phyloP scores from a whole-genome alignment of 2,329 filamentous ascomycete genomes.

The Clarireedia hainanense region DNA sequence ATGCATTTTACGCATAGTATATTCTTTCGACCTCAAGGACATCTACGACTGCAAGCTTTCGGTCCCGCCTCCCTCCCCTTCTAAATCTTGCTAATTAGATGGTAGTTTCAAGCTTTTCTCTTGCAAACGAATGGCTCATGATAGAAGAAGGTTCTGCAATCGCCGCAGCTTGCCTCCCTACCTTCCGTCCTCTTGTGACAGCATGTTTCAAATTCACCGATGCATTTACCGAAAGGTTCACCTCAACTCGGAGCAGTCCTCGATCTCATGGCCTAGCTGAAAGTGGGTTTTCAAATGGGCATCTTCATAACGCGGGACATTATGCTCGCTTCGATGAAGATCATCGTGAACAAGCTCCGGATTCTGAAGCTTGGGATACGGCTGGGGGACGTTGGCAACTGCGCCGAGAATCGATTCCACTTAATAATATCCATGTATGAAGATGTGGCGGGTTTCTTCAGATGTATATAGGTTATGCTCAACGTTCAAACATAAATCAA shows the following conservation, averaged over 20 bases:
- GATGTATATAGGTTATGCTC: too few species aligned
- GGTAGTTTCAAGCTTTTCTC: background rate
- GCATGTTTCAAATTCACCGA: constrained; percentile 1
- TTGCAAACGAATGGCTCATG: constrained; percentile 2
- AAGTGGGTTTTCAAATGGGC: background rate
- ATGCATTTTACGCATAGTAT: constrained; percentile 4
- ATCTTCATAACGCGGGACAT: background rate
- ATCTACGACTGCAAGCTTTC: background rate
- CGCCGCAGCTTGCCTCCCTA: constrained; percentile 4
- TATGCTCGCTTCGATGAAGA: background rate
- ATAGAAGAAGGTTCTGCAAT: constrained; percentile 7
- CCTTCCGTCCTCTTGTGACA: constrained; percentile 2
- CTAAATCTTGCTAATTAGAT: background rate
- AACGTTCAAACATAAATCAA: too few species aligned
- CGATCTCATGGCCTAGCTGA: background rate
- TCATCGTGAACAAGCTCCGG: too few species aligned
- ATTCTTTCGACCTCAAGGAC: constrained; percentile 3
- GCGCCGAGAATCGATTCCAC: too few species aligned
- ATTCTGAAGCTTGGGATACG: too few species aligned
- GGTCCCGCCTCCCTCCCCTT: background rate
- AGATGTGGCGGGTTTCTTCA: too few species aligned
- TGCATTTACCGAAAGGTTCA: background rate
- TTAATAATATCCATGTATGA: too few species aligned
- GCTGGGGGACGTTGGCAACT: too few species aligned
- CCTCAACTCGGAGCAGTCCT: background rate